Conservation (phyloP, 2,329 filamentous ascomycete species). For the Zymoseptoria pseudotritici region DNA sequence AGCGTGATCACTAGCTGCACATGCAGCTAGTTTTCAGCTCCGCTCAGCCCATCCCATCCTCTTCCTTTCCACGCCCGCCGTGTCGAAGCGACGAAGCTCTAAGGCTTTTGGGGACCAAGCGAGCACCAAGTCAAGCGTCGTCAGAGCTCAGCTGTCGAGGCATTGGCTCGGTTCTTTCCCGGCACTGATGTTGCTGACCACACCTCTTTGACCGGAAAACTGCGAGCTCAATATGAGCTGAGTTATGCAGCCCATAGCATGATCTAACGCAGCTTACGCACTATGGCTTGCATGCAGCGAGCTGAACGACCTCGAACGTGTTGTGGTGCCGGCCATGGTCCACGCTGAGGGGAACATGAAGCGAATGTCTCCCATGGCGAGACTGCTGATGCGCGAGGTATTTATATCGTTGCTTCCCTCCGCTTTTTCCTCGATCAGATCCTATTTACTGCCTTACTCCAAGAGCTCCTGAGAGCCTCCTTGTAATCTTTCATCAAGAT, state of each 20-base stretch:
- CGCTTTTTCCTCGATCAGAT: not conserved
- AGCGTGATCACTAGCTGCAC: not conserved
- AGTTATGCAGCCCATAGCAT: not conserved
- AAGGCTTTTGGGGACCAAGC: not conserved
- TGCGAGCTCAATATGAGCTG: not conserved
- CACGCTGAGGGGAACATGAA: not conserved
- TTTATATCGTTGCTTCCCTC: not conserved
- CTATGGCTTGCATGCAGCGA: not conserved
- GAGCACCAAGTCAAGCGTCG: not conserved
- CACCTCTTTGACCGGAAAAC: not conserved
- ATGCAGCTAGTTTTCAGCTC: not conserved
- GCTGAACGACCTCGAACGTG: not conserved
- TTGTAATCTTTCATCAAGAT: not conserved
- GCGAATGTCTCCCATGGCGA: not conserved
- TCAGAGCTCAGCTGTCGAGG: not conserved
- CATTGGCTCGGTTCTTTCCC: not conserved
- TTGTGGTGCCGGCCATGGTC: not conserved
- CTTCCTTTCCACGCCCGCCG: not conserved
- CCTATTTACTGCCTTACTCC: not conserved
- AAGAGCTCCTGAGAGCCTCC: not conserved
- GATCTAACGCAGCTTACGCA: not conserved
- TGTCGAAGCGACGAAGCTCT: not conserved
- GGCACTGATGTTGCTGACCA: not conserved
- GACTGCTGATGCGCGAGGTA: not conserved
- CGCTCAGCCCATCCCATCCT: not conserved